Conservation (phyloP, 106 monocot species). For the Allium cepa region DNA sequence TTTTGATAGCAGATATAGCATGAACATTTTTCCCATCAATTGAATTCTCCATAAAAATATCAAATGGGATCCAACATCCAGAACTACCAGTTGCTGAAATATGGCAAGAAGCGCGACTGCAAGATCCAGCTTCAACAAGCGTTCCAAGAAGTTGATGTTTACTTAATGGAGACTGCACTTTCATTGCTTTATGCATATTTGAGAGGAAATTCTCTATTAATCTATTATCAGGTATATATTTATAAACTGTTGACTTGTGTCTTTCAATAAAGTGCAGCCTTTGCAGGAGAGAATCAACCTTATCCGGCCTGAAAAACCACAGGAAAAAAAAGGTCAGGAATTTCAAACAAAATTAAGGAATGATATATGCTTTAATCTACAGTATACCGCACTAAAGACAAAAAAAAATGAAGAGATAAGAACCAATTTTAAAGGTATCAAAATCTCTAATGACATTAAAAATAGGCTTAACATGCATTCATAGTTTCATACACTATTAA, state of each 20-base stretch:
- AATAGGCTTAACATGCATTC: too few species aligned
- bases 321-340: not conserved
- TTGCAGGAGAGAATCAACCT: slow-evolving; percentile 58
- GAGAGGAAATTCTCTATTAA: slow-evolving; percentile 30
- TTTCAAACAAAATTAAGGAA: too few species aligned
- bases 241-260: slow-evolving; percentile 34
- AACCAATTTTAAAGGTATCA: too few species aligned
- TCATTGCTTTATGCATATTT: slow-evolving; percentile 38
- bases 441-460: too few species aligned
- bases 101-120: slow-evolving; percentile 21
- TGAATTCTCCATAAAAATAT: slow-evolving; percentile 77
- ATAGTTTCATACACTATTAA: too few species aligned
- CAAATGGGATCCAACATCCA: slow-evolving; percentile 75
- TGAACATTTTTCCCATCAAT: slow-evolving; percentile 82
- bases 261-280: slow-evolving; percentile 51
- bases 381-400: too few species aligned
- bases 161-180: slow-evolving; percentile 19
- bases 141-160: slow-evolving; percentile 39
- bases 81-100: slow-evolving; percentile 30
- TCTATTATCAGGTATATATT: slow-evolving; percentile 21
- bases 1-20: slow-evolving; percentile 62
- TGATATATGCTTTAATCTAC: too few species aligned
- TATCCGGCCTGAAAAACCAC: slow-evolving; percentile 39
- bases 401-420: too few species aligned
- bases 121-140: slow-evolving; percentile 31